Conservation (phyloP, 441 rosid genomes). For the Brassica hybrid region DNA sequence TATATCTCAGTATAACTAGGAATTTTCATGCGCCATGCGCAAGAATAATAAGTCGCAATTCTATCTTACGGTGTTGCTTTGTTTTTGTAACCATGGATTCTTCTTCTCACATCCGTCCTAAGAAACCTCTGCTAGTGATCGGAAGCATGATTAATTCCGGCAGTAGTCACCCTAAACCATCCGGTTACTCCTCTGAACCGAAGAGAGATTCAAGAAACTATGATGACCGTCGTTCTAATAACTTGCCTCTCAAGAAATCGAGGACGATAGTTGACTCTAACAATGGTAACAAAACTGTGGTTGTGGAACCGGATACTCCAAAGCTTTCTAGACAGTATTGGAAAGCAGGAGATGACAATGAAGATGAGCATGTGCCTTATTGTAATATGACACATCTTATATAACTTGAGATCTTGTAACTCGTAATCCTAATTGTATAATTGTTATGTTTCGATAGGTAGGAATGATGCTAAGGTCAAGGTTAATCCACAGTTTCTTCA, state of each 20-base stretch:
- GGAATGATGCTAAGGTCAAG: slow-evolving; percentile 58
- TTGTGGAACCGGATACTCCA: neutral
- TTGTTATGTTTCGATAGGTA: slow-evolving; percentile 42
- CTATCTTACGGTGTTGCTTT: neutral
- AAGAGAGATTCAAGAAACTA: slow-evolving; percentile 26
- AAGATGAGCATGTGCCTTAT: slow-evolving; percentile 25
- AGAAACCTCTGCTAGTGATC: slow-evolving; percentile 9
- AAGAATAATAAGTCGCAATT: too few species aligned
- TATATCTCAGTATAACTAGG: neutral
- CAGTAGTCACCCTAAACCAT: slow-evolving; percentile 26
- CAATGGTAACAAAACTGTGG: neutral
- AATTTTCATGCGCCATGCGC: too few species aligned
- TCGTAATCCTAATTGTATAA: too few species aligned
- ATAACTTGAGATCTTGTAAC: neutral
- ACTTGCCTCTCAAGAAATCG: slow-evolving; percentile 44
- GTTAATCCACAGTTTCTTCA: slow-evolving; percentile 80
- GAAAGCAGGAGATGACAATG: slow-evolving; percentile 66
- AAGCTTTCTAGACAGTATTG: slow-evolving; percentile 58
- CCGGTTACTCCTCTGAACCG: neutral
- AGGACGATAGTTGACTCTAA: neutral
- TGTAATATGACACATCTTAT: slow-evolving; percentile 5
- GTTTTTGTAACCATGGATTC: slow-evolving; percentile 7
- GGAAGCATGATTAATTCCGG: neutral
- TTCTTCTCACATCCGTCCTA: slow-evolving; percentile 5
- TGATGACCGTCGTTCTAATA: neutral